Conservation (phyloP, 2,329 filamentous ascomycete species). For the Metarhizium sp. region DNA sequence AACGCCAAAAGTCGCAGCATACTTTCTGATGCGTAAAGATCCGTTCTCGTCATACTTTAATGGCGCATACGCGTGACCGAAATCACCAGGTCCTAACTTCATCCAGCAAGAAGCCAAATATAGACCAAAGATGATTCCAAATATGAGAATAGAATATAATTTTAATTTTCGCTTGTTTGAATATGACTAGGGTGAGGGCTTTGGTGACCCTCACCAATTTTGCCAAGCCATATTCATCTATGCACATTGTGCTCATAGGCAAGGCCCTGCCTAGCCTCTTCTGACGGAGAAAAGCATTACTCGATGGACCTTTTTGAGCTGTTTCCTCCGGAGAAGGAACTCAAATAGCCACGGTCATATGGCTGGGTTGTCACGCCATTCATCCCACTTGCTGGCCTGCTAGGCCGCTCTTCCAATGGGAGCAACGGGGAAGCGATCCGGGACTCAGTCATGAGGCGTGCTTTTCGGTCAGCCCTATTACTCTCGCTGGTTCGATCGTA, state of each 20-base stretch:
- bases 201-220: background rate
- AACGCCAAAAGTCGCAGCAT: background rate
- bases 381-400: background rate
- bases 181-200: background rate
- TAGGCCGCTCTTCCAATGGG: constrained; percentile 46
- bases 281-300: constrained; percentile 31
- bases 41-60: background rate
- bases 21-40: background rate
- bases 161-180: background rate
- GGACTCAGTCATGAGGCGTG: constrained; percentile 49
- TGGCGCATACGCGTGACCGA: background rate
- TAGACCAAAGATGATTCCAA: background rate
- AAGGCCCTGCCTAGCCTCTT: constrained; percentile 17
- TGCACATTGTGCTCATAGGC: background rate
- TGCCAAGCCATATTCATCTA: background rate
- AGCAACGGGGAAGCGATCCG: constrained; percentile 43
- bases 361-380: constrained; percentile 22
- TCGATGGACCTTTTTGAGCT: constrained; percentile 52
- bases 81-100: background rate
- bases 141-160: background rate
- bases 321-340: constrained; percentile 23
- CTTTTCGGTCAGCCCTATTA: constrained; percentile 77
- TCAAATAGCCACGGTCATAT: constrained; percentile 37
- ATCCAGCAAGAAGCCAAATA: background rate
- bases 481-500: constrained; percentile 89